phyloP scores from a whole-genome alignment of 176 grass and related monocot species.

The Phoenix roebelenii region DNA sequence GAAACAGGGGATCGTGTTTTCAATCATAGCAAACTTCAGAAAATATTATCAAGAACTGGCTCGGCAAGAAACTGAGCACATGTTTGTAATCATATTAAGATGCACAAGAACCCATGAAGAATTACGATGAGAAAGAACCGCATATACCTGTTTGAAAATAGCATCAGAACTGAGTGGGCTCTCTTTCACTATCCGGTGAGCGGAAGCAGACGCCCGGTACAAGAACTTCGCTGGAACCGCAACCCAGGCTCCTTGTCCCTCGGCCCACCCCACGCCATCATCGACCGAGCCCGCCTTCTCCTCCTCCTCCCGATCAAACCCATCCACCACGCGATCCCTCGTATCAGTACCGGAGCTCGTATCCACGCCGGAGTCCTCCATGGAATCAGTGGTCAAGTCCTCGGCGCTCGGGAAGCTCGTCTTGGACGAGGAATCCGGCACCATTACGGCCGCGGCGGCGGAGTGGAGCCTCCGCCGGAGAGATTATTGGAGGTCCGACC shows the following conservation, averaged over 20 bases:
- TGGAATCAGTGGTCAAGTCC: background rate
- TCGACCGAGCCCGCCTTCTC: background rate
- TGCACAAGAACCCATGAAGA: background rate
- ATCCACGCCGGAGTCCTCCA: conserved; percentile 3
- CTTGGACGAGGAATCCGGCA: background rate
- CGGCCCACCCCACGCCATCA: background rate
- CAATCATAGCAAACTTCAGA: too few species aligned
- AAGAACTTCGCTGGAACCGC: conserved; percentile 17
- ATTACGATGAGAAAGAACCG: background rate
- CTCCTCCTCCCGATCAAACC: conserved; percentile 7
- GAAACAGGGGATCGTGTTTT: too few species aligned
- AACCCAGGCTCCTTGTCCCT: background rate
- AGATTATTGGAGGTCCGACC: background rate
- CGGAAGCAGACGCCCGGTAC: conserved; percentile 60
- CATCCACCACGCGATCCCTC: background rate
- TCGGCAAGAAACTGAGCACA: too few species aligned
- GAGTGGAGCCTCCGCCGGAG: background rate
- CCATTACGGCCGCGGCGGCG: background rate
- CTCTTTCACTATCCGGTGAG: conserved; percentile 67
- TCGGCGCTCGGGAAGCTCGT: background rate
- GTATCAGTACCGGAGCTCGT: conserved; percentile 12
- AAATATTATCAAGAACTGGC: too few species aligned
- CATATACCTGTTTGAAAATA: conserved; percentile 71
- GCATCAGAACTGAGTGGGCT: conserved; percentile 89
- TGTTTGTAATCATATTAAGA: too few species aligned